A percentile compares a stretch with the other conserved stretches of the same genome.
These are phyloP conservation scores for Pyrus communis DNA, from an alignment of 306 rosid species.

Conservation along the genomic window DNA sequence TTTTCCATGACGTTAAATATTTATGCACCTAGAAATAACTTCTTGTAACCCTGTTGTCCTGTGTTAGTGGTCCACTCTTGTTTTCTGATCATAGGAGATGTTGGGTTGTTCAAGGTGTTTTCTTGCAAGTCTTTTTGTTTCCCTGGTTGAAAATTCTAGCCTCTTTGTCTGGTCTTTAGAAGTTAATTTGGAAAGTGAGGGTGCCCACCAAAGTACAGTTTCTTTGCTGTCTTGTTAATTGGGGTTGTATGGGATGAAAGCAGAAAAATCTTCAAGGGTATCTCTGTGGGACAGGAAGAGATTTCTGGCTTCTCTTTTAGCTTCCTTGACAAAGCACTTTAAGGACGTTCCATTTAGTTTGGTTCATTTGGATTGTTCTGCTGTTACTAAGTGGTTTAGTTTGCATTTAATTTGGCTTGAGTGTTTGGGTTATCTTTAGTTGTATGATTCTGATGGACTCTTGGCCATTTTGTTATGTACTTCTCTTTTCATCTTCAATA, in stretches of 20 bases:
- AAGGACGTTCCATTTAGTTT: neutral
- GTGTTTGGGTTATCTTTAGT: too few relatives aligned
- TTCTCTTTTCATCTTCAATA: neutral
- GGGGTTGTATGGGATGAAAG: neutral
- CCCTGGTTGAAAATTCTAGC: neutral
- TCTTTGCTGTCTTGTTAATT: neutral
- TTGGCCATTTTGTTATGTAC: neutral
- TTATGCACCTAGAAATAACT: neutral
- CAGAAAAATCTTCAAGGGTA: neutral
- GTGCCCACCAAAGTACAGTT: neutral
- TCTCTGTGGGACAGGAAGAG: neutral
- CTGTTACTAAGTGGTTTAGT: neutral
- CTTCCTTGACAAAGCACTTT: neutral
- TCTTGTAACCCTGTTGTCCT: neutral
- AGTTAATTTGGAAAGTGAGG: neutral
- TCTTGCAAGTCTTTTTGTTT: neutral
- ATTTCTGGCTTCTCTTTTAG: neutral
- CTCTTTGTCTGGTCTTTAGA: neutral
- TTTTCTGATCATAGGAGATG: too few relatives aligned
- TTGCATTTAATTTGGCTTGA: neutral
- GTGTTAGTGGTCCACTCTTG: neutral
- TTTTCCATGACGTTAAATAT: neutral
- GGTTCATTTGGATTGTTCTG: neutral
- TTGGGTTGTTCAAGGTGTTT: neutral
- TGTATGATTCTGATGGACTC: too few relatives aligned